phyloP scores from a whole-genome alignment of 495 filamentous ascomycete genomes.

The Staphylotrichum tortipilum region DNA sequence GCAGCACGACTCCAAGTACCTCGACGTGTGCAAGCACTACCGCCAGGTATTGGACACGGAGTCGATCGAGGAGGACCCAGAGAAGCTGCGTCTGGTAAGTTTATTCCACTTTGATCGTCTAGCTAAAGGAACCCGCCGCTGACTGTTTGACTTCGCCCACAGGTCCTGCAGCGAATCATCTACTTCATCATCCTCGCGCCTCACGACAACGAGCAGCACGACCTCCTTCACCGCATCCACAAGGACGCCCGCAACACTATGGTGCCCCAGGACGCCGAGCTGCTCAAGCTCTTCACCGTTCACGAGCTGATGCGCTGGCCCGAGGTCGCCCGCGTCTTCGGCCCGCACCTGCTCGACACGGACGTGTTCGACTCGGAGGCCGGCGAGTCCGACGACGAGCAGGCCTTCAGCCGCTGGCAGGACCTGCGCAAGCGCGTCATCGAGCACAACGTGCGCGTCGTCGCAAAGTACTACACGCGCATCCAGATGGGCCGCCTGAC shows the following conservation, averaged over 20 bases:
- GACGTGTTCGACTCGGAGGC: slow-evolving; percentile 72
- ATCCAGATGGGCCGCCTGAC: slow-evolving; percentile 85
- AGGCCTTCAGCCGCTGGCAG: slow-evolving; percentile 76
- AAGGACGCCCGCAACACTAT: slow-evolving; percentile 57
- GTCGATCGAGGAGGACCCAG: slow-evolving; percentile 79
- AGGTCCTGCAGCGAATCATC: slow-evolving; percentile 83
- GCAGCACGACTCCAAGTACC: slow-evolving; percentile 94
- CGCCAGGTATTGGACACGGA: slow-evolving; percentile 92
- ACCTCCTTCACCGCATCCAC: slow-evolving; percentile 88
- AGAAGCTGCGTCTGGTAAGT: slow-evolving; percentile 74
- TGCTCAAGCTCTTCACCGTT: slow-evolving; percentile 89
- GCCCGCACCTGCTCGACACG: slow-evolving; percentile 77
- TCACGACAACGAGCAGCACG: slow-evolving; percentile 97
- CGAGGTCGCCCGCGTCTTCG: slow-evolving; percentile 75
- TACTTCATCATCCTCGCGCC: slow-evolving; percentile 95
- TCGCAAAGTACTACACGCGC: slow-evolving; percentile 97
- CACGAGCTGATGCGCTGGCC: slow-evolving; percentile 98
- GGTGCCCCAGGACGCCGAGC: slow-evolving; percentile 63
- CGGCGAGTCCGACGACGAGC: slow-evolving; percentile 56
- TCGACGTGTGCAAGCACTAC: slow-evolving; percentile 96
- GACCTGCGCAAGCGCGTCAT: slow-evolving; percentile 96
- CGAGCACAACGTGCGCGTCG: slow-evolving; percentile 95
- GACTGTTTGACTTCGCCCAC: slow-evolving; percentile 29
- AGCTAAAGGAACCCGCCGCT: background rate
- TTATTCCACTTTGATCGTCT: background rate